Base-by-base conservation (phyloP, 768 basidiomycete species). In the Psilocybe sp. region DNA sequence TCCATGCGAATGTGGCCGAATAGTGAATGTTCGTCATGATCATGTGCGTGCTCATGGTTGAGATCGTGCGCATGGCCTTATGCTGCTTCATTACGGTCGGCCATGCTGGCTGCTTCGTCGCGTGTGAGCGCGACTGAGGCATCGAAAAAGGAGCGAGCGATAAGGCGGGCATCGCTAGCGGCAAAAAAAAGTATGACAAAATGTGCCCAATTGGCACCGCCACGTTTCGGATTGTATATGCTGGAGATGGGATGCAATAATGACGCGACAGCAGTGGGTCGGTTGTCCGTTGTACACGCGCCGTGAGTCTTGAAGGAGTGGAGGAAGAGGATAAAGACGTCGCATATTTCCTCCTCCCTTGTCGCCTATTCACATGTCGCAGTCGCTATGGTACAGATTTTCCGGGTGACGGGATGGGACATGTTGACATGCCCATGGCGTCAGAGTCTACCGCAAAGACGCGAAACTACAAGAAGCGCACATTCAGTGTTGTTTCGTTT, bases 1-100 rank as follows among this genome's bases (percentile, higher is more conserved):
- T 23, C 70, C 76, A 60, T 87, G 84, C 15, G 81, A 78, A 60
- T 87, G 85, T 87, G 87, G 1, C 75, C 70, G 60, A 86, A 84
- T 55, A 85, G 61, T 2, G 74, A 61, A 60, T 83, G 77, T 36
- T 42, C 44, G 32, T 54, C 61, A 48, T 67, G 49, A 46, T 73
- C 46, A 36, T 67, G 60, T 15, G 61, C 59, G 38, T 78, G 74
- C 39, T 63, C 62, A 47, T 68, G 54, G 42, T 45, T 48, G 33
- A 51, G 50, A 40, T 49, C 54, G 44, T 61, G 60, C 23, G 33
- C 40, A 9, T 53, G 54, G 18, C 59, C 41, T 28, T 50, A 43
- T n/a, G 28, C 43, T 37, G 50, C 40, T 52, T 49, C 16, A 8
- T 42, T 43, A n/a, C 19, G 9, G 15, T 31, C n/a, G n/a, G n/a